Evolutionary conservation across 805 yeast genomes (phyloP).

Genomic region (Wickerhamiella azyma): DNA sequence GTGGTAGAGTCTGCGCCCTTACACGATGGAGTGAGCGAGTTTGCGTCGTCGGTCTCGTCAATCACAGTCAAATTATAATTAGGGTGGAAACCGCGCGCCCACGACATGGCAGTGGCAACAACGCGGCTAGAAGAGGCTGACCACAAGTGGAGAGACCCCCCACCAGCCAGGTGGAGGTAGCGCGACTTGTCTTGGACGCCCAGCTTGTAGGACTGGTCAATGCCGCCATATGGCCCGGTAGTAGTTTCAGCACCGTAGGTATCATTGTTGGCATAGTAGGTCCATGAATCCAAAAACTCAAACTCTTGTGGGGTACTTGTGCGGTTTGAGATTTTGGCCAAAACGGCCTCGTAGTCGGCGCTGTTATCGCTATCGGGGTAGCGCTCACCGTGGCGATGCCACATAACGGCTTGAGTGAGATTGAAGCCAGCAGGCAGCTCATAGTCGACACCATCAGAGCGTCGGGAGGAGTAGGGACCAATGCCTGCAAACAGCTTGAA

Average conservation of each 20-base stretch:
- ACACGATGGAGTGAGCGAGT: constrained; percentile 39
- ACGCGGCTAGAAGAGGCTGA: constrained; percentile 21
- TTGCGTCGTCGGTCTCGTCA: constrained; percentile 33
- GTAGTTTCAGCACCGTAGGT: constrained; percentile 30
- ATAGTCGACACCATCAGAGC: constrained; percentile 36
- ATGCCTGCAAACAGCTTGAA: constrained; percentile 34
- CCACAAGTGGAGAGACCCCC: constrained; percentile 32
- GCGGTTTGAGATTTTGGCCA: constrained; percentile 7
- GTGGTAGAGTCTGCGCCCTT: constrained; percentile 2
- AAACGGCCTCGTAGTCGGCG: constrained; percentile 18
- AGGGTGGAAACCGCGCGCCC: constrained; percentile 48
- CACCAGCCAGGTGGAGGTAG: constrained; percentile 32
- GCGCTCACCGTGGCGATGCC: constrained; percentile 43
- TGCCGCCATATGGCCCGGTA: constrained; percentile 37
- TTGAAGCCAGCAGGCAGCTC: constrained; percentile 35
- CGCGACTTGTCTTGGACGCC: constrained; percentile 34
- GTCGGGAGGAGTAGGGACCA: constrained; percentile 37
- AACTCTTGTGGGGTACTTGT: constrained; percentile 11
- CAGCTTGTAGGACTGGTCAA: constrained; percentile 31
- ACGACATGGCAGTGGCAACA: constrained; percentile 39
- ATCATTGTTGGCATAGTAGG: constrained; percentile 24
- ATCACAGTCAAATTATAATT: constrained; percentile 29
- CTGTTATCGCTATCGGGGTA: constrained; percentile 25
- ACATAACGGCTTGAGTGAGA: constrained; percentile 37
- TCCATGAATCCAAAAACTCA: constrained; percentile 15